Base-by-base conservation (phyloP, 306 rosid genomes). In the Purshia tridentata region DNA sequence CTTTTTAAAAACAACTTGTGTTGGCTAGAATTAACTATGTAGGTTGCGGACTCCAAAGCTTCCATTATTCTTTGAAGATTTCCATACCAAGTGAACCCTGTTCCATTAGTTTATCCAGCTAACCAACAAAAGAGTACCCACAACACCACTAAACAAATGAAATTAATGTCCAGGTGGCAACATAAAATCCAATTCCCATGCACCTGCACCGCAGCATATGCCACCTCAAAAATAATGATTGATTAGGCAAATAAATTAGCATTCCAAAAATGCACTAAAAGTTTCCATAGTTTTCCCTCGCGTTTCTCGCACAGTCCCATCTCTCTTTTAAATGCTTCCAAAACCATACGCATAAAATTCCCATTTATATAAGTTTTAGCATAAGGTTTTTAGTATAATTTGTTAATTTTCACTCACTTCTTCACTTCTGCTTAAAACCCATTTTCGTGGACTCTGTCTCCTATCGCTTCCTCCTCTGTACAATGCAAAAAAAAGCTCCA, bases 401-500 rank as follows among this genome's bases (percentile, higher is more conserved):
- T 61, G 67, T 16, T 72, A 58, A 68, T 47, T 52, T 46, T 56
- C 42, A 6, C 52, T 19, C 51, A 42, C 59, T 56, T 44, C 47
- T 22, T 68, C 72, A 66, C 72, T 48, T 42, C 41, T 55, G n/a
- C 72, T 49, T 0, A 65, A 73, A 74, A 63, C 70, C 77, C 77
- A 73, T 52, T 37, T 18, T 35, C 22, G 69, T 69, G 56, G 69
- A 76, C 40, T 72, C 73, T 29, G 35, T 42, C 58, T 65, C 6
- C 6, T 48, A 13, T 67, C 41, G 6, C 46, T 22, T 48, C 35
- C 22, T 18, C 19, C 19, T 66, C 72, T 79, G 70, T 61, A 76
- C 49, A 72, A 63, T 81, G 79, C 78, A 67, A 72, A 54, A 57
- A 16, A 7, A 53, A 62, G 76, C 55, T 74, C 61, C 81, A 52